phyloP scores from a whole-genome alignment of 2,329 filamentous ascomycete species.

The Xylariaceae sp. region DNA sequence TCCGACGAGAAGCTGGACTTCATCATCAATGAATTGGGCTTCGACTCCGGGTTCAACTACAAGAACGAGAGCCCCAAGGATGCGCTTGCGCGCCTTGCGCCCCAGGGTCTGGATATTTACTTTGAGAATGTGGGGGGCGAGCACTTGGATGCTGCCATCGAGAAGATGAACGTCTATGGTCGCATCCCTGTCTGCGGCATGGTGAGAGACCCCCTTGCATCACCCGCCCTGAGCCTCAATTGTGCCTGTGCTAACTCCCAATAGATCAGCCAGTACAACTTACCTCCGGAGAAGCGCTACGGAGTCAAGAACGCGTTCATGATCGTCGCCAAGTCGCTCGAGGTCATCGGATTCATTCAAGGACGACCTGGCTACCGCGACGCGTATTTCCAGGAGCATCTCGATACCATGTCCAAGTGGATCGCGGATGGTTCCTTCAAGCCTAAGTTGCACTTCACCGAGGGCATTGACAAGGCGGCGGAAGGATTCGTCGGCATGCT shows the following conservation, averaged over 20 bases:
- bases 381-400: conserved; percentile 67
- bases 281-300: conserved; percentile 50
- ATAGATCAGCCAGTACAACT: conserved; percentile 75
- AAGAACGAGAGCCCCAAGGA: conserved; percentile 51
- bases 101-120: conserved; percentile 75
- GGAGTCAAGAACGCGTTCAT: conserved; percentile 64
- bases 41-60: conserved; percentile 79
- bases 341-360: conserved; percentile 76
- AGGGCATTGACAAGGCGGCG: conserved; percentile 74
- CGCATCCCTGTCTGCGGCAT: conserved; percentile 63
- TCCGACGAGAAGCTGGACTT: conserved; percentile 73
- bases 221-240: neutral
- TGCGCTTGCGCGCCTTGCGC: conserved; percentile 64
- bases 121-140: conserved; percentile 80
- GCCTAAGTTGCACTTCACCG: conserved; percentile 64
- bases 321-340: conserved; percentile 69
- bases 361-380: conserved; percentile 62
- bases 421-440: conserved; percentile 73
- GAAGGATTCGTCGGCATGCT: conserved; percentile 75
- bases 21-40: conserved; percentile 66
- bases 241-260: conserved; percentile 14
- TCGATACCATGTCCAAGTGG: conserved; percentile 74
- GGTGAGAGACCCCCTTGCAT: conserved; percentile 44
- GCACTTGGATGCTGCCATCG: conserved; percentile 61
- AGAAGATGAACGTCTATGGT: conserved; percentile 60